Conservation (phyloP, 164 flowering plant species). For the Vitis labrusca region DNA sequence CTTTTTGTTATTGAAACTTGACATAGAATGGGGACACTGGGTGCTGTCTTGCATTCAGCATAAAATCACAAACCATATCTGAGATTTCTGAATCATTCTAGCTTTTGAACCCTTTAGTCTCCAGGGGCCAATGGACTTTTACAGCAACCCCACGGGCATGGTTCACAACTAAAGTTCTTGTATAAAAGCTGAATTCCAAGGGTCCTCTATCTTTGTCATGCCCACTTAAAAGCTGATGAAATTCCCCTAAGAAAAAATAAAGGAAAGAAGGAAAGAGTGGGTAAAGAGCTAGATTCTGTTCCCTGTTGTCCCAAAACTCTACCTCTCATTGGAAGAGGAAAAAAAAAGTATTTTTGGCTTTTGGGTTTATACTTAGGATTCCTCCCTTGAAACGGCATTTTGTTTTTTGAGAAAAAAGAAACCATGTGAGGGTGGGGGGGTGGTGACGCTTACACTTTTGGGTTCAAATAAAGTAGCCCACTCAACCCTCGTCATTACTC, state of each 20-base stretch:
- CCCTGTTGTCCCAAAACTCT: constrained; percentile 12
- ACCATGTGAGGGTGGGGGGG: not conserved
- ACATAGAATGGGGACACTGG: constrained; percentile 16
- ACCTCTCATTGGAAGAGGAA: constrained; percentile 17
- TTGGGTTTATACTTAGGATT: constrained; percentile 39
- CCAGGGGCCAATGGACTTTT: constrained; percentile 27
- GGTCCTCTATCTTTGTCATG: constrained; percentile 33
- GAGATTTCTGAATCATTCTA: constrained; percentile 38
- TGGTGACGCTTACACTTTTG: not conserved
- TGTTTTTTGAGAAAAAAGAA: constrained; percentile 5
- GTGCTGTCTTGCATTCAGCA: constrained; percentile 53
- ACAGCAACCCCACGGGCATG: constrained; percentile 44
- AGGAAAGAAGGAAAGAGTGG: constrained; percentile 1
- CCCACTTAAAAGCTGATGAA: constrained; percentile 31
- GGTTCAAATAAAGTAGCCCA: constrained; percentile 3
- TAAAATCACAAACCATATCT: constrained; percentile 31
- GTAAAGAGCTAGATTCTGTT: constrained; percentile 35
- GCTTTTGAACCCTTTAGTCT: constrained; percentile 45
- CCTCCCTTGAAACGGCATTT: constrained; percentile 23
- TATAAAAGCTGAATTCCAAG: constrained; percentile 36
- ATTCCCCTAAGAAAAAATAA: constrained; percentile 17
- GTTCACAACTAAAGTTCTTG: constrained; percentile 28
- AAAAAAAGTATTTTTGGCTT: constrained; percentile 32
- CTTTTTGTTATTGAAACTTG: not conserved
- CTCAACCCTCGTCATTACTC: too few species aligned